Conservation (phyloP, 176 grass and related monocot genomes). For the Guadua angustifolia region DNA sequence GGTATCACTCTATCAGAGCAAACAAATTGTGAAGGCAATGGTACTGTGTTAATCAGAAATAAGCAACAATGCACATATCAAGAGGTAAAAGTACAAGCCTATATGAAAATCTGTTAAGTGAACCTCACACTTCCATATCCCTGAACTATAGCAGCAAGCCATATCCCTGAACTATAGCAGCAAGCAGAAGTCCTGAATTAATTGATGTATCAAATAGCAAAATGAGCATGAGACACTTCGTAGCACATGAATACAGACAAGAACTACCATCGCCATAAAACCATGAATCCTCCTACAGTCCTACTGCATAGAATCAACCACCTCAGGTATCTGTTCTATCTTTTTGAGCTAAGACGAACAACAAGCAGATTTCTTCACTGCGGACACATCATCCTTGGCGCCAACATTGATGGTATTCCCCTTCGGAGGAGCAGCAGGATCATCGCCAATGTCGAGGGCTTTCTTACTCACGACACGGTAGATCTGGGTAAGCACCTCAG, state of each 20-base stretch:
- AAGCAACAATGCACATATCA: neutral
- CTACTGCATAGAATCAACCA: slow-evolving; percentile 25
- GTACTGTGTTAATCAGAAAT: neutral
- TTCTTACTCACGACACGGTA: slow-evolving; percentile 59
- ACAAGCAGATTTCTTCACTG: slow-evolving; percentile 57
- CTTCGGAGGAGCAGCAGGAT: slow-evolving; percentile 49
- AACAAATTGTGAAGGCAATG: neutral
- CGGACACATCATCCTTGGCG: slow-evolving; percentile 62
- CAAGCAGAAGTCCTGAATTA: slow-evolving; percentile 36
- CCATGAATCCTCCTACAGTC: neutral
- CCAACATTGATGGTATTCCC: slow-evolving; percentile 56
- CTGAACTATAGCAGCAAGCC: slow-evolving; percentile 40
- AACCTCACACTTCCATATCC: slow-evolving; percentile 8
- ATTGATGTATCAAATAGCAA: slow-evolving; percentile 52
- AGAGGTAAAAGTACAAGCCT: neutral
- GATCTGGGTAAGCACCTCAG: slow-evolving; percentile 65
- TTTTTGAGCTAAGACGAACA: slow-evolving; percentile 54
- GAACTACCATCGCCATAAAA: too few species aligned
- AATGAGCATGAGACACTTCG: slow-evolving; percentile 6
- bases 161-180: slow-evolving; percentile 42
- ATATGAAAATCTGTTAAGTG: neutral
- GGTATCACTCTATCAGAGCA: neutral
- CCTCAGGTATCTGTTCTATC: slow-evolving; percentile 23
- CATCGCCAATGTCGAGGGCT: slow-evolving; percentile 57
- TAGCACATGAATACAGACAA: slow-evolving; percentile 2